Percentiles rank a stretch among this genome's conserved stretches.
Evolutionary conservation across 306 rosid genomes (phyloP).

Genomic region (Citrullus colocynthis): DNA sequence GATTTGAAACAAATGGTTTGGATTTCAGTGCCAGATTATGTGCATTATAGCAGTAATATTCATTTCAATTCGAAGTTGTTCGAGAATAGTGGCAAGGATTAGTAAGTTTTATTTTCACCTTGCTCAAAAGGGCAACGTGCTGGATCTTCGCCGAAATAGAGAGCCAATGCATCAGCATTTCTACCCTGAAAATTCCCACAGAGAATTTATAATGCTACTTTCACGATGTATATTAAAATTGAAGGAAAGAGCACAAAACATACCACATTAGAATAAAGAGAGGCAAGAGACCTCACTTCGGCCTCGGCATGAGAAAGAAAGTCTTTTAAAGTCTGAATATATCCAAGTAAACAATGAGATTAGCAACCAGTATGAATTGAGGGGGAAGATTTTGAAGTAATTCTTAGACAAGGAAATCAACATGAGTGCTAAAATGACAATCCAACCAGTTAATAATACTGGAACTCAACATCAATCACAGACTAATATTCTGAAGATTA

Average conservation of each 20-base stretch:
- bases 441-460: neutral
- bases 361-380: neutral
- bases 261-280: constrained; percentile 17
- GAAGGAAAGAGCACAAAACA: neutral
- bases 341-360: neutral
- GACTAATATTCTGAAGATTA: neutral
- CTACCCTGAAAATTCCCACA: constrained; percentile 9
- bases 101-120: neutral
- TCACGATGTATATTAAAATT: neutral
- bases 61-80: neutral
- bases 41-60: neutral
- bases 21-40: neutral
- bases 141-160: constrained; percentile 17
- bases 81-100: neutral
- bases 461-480: neutral
- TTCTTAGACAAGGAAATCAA: neutral
- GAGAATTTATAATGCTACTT: neutral
- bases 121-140: constrained; percentile 17
- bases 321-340: constrained; percentile 11
- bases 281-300: constrained; percentile 12
- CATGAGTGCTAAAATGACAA: neutral
- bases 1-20: neutral
- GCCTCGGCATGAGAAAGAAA: constrained; percentile 15
- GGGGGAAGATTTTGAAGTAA: neutral
- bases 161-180: constrained; percentile 15